Base-by-base conservation (phyloP, 257 asterid species). In the Salvia splendens region DNA sequence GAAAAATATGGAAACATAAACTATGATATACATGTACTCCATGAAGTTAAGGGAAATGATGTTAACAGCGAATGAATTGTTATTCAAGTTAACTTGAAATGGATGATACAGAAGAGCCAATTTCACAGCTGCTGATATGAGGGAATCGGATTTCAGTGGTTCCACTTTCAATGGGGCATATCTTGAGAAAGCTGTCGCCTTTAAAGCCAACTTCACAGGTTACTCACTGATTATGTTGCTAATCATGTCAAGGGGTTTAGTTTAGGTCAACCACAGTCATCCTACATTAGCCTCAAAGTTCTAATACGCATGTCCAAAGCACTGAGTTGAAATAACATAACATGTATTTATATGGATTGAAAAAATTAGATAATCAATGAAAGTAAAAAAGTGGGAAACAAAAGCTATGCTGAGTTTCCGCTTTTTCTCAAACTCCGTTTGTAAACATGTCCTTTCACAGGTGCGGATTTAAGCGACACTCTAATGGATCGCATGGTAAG, bases 401-500 rank as follows among this genome's bases (percentile, higher is more conserved):
- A 49, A 15, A 15, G 50, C 2, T 49, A 49, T 3, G 8, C 7
- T 51, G 33, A 16, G 45, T 20, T 20, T 20, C 24, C 24, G 30
- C 4, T 33, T 3, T 11, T 11, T 10, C 17, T 32, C 50, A 15
- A 42, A 32, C 28, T 54, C 36, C 3, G 1, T 17, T 12, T 47
- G 17, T 12, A 12, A 47, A 12, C 2, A 50, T 42, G 55, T 50
- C 5, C 43, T 59, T 70, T 66, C 15, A 33, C 85, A 93, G 98
- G 98, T 48, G 98, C 98, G 0, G 98, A 93, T 81, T 73, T 93
- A 79, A 93, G 97, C 28, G 97, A 93, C 77, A 89, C 98, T 3
- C 85, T 89, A 69, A 89, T 90, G 97, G 98, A 93, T 73, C 98
- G 97, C 40, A 93, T 93, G 98, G 96, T 92, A 78, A 75, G 87